Evolutionary conservation across 208 protist species (phyloP), one percentile per base, ranked within the genome.

Genomic region (Crithidia expoeki): DNA sequence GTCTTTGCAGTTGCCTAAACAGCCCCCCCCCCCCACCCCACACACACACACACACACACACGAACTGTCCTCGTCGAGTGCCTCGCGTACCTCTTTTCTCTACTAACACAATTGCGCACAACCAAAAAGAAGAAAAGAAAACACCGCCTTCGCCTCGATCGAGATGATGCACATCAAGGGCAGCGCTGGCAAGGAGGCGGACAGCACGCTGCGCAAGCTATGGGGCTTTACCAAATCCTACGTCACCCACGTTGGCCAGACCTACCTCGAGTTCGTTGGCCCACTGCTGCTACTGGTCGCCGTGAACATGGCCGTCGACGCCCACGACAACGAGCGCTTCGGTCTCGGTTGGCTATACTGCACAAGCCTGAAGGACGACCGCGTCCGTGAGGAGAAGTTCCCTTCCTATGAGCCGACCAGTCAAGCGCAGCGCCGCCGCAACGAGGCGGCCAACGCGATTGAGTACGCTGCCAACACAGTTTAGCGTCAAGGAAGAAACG

Each of bases 271-370:
- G 50, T 91, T 95, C 51, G 53, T 84, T 9, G 76, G 69, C 16
- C 86, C 90, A 5, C 50, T 87, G 12, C 67, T 80, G 23, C 50
- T 92, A 19, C 59, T 93, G 36, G 63, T 89, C 2, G 80, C 77
- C 0, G 81, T 84, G 23, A 83, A 81, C 72, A 79, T 82, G 74
- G 82, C 79, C 16, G 51, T 91, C 21, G 77, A 83, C 44, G 62
- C 52, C n/a, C 79, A 85, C 34, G 90, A 95, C 75, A 82, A 76
- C 64, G 90, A 94, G 55, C 79, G 75, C 28, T 93, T 95, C 62
- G 90, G 90, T 5, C 88, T 95, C 11, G 70, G 82, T 28, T 95
- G 90, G 90, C 30, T 94, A 27, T 79, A 91, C 67, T 81, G 70
- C 65, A 75, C 84, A 2, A 60, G 70, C 6, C 49, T 94, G 14